phyloP scores from a whole-genome alignment of 2,329 filamentous ascomycete species.

The Myriosclerotinia scirpicola region DNA sequence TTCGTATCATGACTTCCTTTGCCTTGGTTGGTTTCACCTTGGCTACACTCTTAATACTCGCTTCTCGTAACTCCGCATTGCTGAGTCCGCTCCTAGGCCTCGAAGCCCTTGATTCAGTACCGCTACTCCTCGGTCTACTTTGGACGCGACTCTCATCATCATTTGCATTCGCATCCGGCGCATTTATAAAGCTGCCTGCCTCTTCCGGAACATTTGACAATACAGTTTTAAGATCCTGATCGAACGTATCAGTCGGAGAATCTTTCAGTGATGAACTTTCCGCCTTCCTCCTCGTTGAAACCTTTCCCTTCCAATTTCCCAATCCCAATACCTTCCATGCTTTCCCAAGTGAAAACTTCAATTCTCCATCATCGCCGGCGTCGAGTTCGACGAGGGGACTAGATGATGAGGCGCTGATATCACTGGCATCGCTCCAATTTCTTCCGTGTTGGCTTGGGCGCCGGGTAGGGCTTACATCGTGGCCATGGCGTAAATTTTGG shows the following conservation, averaged over 20 bases:
- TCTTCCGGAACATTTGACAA: conserved; percentile 19
- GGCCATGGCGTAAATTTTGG: conserved; percentile 19
- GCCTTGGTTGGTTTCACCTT: conserved; percentile 6
- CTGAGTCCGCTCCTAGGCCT: conserved; percentile 20
- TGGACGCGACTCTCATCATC: background rate
- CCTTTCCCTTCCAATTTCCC: conserved; percentile 9
- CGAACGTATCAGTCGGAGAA: conserved; percentile 1
- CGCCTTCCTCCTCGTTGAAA: background rate
- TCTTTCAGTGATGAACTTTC: background rate
- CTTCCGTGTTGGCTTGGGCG: conserved; percentile 18
- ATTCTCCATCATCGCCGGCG: conserved; percentile 16
- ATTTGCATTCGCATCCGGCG: background rate
- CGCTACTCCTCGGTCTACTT: conserved; percentile 11
- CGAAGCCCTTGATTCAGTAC: conserved; percentile 1
- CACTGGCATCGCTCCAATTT: conserved; percentile 24
- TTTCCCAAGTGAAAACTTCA: conserved; percentile 7
- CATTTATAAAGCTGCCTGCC: conserved; percentile 9
- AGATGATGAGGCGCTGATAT: conserved; percentile 12
- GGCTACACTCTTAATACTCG: conserved; percentile 19
- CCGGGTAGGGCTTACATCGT: conserved; percentile 14
- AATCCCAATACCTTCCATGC: conserved; percentile 20
- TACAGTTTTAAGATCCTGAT: background rate
- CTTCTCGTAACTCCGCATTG: conserved; percentile 22
- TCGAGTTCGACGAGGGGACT: conserved; percentile 21
- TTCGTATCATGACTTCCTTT: conserved; percentile 11